Base-by-base conservation (phyloP, 345 rosid genomes). In the Rhodamnia argentea region DNA sequence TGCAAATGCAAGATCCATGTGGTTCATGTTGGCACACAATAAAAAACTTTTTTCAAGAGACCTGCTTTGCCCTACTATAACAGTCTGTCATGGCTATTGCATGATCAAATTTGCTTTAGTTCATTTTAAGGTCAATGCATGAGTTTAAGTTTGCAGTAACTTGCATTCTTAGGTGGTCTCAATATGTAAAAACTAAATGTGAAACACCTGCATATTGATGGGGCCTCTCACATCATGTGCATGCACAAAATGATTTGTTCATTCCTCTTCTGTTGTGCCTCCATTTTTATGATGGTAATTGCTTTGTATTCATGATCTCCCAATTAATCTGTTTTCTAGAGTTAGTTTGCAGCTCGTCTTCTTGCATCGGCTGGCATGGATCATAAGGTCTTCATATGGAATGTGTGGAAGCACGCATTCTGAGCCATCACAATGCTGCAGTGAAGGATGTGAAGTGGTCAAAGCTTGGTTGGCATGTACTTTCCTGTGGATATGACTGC, bases 341-440 rank as follows among this genome's bases (percentile, higher is more conserved):
- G 88, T 88, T 91, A 56, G 91, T 93, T 50, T 92, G 88, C 96
- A 95, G 98, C 92, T 92, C 96, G 94, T 88, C 97, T 96, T 88
- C 97, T 96, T 90, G 97, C 97, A 87, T 96, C 98, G 86, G 95
- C 95, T 86, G 99, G 96, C 56, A 90, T 95, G 87, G 96, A 96
- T 92, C 94, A 91, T 82, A 87, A 92, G 82, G 89, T 90, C 87
- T 90, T 90, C 89, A 88, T 94, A 86, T 97, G 99, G 99, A 96
- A 95, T 86, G 96, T 92, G 56, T 94, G 98, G 99, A 95, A 87
- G 96, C 92, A 55, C 92, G 96, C 32, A 83, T 88, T 4, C 92
- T 94, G 59, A 93, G 85, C 86, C 89, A 88, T 85, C 97, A 93
- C 83, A 89, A 86, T 89, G 91, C 92, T 13, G 95, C 97, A 57